Conservation (phyloP, 2,329 filamentous ascomycete species). For the Nigrograna mackinnonii region DNA sequence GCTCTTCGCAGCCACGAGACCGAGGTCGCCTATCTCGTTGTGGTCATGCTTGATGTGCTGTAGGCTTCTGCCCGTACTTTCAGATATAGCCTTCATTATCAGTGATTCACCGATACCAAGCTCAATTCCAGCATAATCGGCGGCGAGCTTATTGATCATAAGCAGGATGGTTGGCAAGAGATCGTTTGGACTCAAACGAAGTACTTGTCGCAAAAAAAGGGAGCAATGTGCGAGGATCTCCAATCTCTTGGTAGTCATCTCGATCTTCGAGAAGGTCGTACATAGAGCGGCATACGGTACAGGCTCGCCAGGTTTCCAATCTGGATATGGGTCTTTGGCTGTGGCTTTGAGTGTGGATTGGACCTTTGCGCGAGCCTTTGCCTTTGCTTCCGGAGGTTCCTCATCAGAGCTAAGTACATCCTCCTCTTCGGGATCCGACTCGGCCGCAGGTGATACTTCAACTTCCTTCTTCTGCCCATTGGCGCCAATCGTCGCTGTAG, state of each 20-base stretch:
- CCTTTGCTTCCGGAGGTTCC: constrained; percentile 71
- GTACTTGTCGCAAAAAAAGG: constrained; percentile 89
- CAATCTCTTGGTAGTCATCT: constrained; percentile 90
- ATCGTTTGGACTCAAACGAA: constrained; percentile 85
- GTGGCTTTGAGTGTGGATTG: constrained; percentile 74
- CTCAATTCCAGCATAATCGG: constrained; percentile 95
- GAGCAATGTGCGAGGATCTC: constrained; percentile 89
- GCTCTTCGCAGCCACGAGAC: constrained; percentile 93
- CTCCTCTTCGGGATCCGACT: constrained; percentile 40
- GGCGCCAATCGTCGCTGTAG: constrained; percentile 13
- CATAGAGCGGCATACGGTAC: constrained; percentile 95
- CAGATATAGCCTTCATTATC: constrained; percentile 98
- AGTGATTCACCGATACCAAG: constrained; percentile 97
- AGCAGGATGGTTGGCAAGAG: constrained; percentile 85
- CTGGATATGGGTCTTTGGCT: constrained; percentile 82
- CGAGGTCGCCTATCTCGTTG: constrained; percentile 93
- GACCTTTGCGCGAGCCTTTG: constrained; percentile 78
- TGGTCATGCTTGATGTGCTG: constrained; percentile 93
- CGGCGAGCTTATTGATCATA: constrained; percentile 98
- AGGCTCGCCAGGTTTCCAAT: constrained; percentile 87
- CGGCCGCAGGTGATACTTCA: constrained; percentile 24
- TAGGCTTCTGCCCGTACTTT: constrained; percentile 86
- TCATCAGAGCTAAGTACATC: constrained; percentile 57
- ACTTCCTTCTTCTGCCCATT: constrained; percentile 20
- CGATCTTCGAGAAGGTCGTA: constrained; percentile 90